Percentiles rank a stretch among this genome's conserved stretches.
phyloP scores from a whole-genome alignment of 768 basidiomycete species.

The Russula dissimulans region DNA sequence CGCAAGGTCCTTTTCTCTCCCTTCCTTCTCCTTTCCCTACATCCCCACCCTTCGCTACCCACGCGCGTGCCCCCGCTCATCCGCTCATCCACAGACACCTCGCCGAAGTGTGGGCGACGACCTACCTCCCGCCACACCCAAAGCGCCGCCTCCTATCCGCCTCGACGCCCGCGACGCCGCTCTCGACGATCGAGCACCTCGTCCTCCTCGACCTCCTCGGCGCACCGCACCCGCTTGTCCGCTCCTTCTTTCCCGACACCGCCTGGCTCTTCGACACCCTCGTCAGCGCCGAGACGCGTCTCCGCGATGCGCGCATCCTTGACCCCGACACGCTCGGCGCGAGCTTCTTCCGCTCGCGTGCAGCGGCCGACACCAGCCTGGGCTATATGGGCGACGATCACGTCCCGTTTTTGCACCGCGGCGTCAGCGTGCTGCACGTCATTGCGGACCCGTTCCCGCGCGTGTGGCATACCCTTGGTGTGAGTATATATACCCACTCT shows the following conservation, averaged over 20 bases:
- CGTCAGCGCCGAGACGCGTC: slow-evolving; percentile 55
- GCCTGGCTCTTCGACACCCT: slow-evolving; percentile 89
- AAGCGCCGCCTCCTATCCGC: slow-evolving; percentile 46
- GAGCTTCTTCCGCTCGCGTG: slow-evolving; percentile 61
- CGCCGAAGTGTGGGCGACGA: slow-evolving; percentile 71
- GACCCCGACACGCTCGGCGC: slow-evolving; percentile 32
- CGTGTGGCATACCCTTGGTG: slow-evolving; percentile 80
- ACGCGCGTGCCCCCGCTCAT: neutral
- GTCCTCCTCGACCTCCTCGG: slow-evolving; percentile 92
- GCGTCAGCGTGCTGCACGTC: slow-evolving; percentile 84
- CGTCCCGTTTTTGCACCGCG: slow-evolving; percentile 72
- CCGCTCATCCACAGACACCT: slow-evolving; percentile 53
- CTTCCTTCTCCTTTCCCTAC: neutral
- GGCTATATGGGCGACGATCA: slow-evolving; percentile 89
- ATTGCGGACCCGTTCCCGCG: slow-evolving; percentile 83
- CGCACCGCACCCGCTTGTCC: slow-evolving; percentile 60
- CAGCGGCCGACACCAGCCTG: slow-evolving; percentile 29
- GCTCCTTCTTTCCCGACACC: slow-evolving; percentile 78
- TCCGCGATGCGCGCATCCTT: slow-evolving; percentile 56
- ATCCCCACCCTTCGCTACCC: neutral
- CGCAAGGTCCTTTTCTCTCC: slow-evolving; percentile 53
- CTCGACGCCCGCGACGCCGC: slow-evolving; percentile 43
- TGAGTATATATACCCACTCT: slow-evolving; percentile 29
- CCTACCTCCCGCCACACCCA: slow-evolving; percentile 51
- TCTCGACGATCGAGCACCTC: slow-evolving; percentile 80